Percentiles rank a stretch among this genome's conserved stretches.
phyloP scores from a whole-genome alignment of 1,284 basidiomycete genomes.

The Apiotrichum akiyoshidainum region DNA sequence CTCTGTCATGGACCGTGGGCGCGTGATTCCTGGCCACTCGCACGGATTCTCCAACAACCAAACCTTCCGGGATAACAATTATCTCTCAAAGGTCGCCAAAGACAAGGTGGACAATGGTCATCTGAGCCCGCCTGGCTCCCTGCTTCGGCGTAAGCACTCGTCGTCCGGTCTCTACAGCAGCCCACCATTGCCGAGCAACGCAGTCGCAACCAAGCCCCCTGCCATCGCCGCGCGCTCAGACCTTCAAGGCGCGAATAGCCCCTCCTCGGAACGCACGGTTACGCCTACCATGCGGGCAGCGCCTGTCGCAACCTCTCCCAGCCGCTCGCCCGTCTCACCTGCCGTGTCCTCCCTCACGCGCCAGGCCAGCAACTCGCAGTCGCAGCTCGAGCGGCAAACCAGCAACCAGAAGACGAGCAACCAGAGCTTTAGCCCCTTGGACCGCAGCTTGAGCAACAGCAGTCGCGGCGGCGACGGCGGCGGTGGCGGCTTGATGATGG shows the following conservation, averaged over 20 bases:
- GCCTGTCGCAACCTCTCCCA: background rate
- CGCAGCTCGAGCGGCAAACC: background rate
- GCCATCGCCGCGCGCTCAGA: background rate
- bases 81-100: slow-evolving; percentile 36
- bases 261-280: slow-evolving; percentile 4
- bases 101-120: slow-evolving; percentile 7
- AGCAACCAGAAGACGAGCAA: background rate
- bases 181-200: background rate
- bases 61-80: slow-evolving; percentile 38
- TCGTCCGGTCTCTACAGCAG: background rate
- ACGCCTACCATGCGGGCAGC: slow-evolving; percentile 3
- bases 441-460: background rate
- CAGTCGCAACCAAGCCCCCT: background rate
- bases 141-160: background rate
- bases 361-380: background rate
- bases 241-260: background rate
- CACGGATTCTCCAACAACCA: slow-evolving; percentile 42
- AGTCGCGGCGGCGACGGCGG: too few species aligned
- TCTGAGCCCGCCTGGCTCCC: background rate
- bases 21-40: slow-evolving; percentile 21
- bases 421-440: background rate
- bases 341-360: background rate
- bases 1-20: slow-evolving; percentile 4
- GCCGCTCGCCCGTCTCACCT: too few species aligned
- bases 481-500: too few species aligned